Conservation (phyloP, 2,329 filamentous ascomycete species). For the Sordariomycetes sp. region DNA sequence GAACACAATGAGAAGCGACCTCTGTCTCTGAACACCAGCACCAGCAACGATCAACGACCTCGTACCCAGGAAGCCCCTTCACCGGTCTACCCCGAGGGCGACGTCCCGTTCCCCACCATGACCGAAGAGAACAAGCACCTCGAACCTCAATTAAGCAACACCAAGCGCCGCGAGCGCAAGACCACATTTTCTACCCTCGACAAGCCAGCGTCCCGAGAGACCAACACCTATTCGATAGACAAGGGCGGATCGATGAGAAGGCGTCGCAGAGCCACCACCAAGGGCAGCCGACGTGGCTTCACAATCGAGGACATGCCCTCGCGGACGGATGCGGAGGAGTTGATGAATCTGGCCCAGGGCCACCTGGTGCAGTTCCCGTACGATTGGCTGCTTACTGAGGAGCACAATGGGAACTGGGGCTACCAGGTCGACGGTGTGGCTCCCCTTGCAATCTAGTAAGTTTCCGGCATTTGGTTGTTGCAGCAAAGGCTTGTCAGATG, state of each 20-base stretch:
- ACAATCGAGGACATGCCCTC: conserved; percentile 67
- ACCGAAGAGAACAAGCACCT: conserved; percentile 29
- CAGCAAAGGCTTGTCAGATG: too few relatives aligned
- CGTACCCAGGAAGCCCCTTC: conserved; percentile 25
- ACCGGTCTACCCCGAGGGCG: conserved; percentile 30
- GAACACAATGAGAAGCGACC: neutral
- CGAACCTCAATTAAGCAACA: conserved; percentile 19
- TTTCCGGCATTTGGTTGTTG: conserved; percentile 12
- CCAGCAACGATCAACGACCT: conserved; percentile 1
- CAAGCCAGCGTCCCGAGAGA: conserved; percentile 31
- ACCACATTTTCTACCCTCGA: conserved; percentile 48
- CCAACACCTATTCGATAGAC: conserved; percentile 16
- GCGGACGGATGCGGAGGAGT: conserved; percentile 67
- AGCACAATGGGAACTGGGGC: conserved; percentile 90
- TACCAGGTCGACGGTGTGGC: conserved; percentile 95
- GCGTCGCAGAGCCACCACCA: conserved; percentile 61
- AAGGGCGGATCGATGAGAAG: conserved; percentile 44
- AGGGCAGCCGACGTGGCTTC: conserved; percentile 55
- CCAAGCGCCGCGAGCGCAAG: conserved; percentile 36
- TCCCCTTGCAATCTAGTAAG: conserved; percentile 94
- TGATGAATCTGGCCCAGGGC: conserved; percentile 77
- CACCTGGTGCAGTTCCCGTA: conserved; percentile 89
- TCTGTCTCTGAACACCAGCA: neutral
- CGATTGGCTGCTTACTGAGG: conserved; percentile 88
- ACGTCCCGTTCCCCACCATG: conserved; percentile 36